Conservation (phyloP, 768 basidiomycete genomes). For the Coprinopsis sp. region DNA sequence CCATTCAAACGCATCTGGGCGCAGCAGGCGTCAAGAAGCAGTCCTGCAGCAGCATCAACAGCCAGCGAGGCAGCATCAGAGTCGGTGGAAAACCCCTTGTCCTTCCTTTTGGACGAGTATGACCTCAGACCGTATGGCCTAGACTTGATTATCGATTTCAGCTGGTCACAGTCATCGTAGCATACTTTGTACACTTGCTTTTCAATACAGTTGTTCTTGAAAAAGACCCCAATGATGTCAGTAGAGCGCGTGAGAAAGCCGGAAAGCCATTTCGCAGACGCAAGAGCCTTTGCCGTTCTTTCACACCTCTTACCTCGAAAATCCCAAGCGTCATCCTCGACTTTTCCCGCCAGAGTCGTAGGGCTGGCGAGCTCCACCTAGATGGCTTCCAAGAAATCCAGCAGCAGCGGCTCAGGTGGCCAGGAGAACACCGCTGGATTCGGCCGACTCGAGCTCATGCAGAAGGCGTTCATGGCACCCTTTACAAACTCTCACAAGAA, state of each 20-base stretch:
- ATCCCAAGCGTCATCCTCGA: conserved; percentile 3
- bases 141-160: conserved; percentile 68
- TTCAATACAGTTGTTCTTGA: not conserved
- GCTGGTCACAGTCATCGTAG: conserved; percentile 42
- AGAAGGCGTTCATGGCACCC: conserved; percentile 67
- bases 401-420: not conserved
- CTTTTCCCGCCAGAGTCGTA: not conserved
- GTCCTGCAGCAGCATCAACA: conserved; percentile 8
- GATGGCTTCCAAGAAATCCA: not conserved
- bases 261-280: too few species aligned
- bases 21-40: not conserved
- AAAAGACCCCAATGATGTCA: too few species aligned
- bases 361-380: not conserved
- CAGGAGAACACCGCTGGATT: conserved; percentile 24
- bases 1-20: conserved; percentile 4
- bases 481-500: conserved; percentile 68
- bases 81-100: conserved; percentile 9
- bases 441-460: conserved; percentile 57
- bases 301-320: not conserved
- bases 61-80: conserved; percentile 10
- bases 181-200: too few species aligned
- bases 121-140: conserved; percentile 73
- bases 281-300: too few species aligned
- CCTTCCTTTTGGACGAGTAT: conserved; percentile 47
- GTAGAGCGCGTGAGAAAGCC: too few species aligned